phyloP scores from a whole-genome alignment of 352 stramenopile genomes.

The Globisporangium sylvaticum region DNA sequence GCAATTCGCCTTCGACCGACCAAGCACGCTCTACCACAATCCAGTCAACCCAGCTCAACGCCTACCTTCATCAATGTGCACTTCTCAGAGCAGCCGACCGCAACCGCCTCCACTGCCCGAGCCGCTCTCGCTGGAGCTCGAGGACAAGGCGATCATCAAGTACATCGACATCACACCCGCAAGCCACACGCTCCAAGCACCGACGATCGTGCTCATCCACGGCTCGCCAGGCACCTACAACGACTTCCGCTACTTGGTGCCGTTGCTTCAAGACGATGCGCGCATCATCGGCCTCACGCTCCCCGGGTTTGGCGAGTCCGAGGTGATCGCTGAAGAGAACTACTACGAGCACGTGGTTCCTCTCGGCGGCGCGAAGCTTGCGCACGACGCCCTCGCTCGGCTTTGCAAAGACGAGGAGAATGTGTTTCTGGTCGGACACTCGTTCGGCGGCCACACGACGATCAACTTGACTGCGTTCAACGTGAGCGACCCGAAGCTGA shows the following conservation, averaged over 20 bases:
- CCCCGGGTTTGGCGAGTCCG: conserved; percentile 50
- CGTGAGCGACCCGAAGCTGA: background rate
- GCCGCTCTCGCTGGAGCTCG: conserved; percentile 26
- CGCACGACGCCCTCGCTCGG: conserved; percentile 34
- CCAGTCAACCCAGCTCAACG: background rate
- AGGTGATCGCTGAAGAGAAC: conserved; percentile 30
- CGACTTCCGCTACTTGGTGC: conserved; percentile 62
- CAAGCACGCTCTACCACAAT: background rate
- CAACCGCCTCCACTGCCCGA: conserved; percentile 17
- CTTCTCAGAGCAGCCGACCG: background rate
- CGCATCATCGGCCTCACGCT: conserved; percentile 60
- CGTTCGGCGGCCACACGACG: conserved; percentile 15
- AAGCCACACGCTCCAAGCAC: conserved; percentile 5
- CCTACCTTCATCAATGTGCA: background rate
- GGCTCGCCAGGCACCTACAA: conserved; percentile 56
- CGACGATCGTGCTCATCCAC: conserved; percentile 66
- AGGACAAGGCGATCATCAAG: conserved; percentile 34
- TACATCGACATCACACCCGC: conserved; percentile 28
- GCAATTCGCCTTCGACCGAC: background rate
- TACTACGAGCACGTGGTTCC: conserved; percentile 45
- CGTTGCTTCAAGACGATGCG: conserved; percentile 32
- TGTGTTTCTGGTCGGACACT: conserved; percentile 10
- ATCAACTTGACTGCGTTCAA: conserved; percentile 39
- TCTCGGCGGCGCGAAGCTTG: conserved; percentile 29
- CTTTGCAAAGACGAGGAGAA: conserved; percentile 22